Conservation (phyloP, 2,329 filamentous ascomycete species). For the Cytospora schulzeri region DNA sequence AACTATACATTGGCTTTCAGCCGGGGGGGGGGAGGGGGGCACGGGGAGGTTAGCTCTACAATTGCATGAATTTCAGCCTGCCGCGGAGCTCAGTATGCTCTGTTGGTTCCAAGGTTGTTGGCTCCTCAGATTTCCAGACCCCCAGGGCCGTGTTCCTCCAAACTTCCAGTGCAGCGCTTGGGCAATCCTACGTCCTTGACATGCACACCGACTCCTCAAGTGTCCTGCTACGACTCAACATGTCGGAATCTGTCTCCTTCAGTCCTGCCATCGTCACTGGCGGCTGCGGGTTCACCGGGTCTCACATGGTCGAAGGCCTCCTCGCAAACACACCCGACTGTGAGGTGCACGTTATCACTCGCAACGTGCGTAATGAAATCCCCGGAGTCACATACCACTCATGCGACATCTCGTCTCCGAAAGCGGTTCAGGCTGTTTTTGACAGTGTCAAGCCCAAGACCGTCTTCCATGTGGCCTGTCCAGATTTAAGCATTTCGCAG, state of each 20-base stretch:
- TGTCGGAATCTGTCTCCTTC: background rate
- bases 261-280: conserved; percentile 28
- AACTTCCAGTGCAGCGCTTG: too few species aligned
- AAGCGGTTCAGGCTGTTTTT: conserved; percentile 11
- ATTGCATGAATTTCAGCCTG: too few species aligned
- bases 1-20: too few species aligned
- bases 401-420: conserved; percentile 23
- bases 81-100: too few species aligned
- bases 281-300: conserved; percentile 30
- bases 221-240: too few species aligned
- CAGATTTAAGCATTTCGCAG: conserved; percentile 24
- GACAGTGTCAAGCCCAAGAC: conserved; percentile 23
- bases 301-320: conserved; percentile 25
- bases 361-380: conserved; percentile 18
- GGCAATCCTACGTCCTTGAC: too few species aligned
- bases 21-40: too few species aligned
- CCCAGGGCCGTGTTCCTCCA: too few species aligned
- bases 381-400: conserved; percentile 26
- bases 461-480: conserved; percentile 29
- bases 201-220: too few species aligned
- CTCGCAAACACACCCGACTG: conserved; percentile 21
- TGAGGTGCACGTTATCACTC: conserved; percentile 26
- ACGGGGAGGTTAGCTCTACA: too few species aligned
- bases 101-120: too few species aligned
- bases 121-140: too few species aligned